A percentile compares a stretch with the other conserved stretches of the same genome.
phyloP scores from a whole-genome alignment of 2,329 filamentous ascomycete species.

The Colletotrichum musae region DNA sequence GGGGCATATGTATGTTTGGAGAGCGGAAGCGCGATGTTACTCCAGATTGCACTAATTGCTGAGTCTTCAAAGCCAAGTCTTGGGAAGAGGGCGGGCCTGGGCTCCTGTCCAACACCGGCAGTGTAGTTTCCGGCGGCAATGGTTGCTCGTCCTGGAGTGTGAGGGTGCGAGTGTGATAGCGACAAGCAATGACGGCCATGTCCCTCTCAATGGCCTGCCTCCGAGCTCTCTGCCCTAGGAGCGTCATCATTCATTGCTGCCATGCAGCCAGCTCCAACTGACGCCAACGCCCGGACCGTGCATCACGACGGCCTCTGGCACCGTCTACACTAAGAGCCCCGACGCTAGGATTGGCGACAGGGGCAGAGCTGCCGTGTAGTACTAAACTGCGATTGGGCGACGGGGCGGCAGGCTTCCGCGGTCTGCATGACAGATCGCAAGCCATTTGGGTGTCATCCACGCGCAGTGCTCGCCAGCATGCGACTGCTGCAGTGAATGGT shows the following conservation, averaged over 20 bases:
- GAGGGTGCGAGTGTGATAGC: too few species aligned
- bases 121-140: background rate
- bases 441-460: background rate
- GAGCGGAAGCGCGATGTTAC: conserved; percentile 35
- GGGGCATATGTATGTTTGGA: conserved; percentile 28
- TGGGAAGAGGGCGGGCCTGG: background rate
- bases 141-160: too few species aligned
- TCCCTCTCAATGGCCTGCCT: too few species aligned
- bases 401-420: conserved; percentile 24
- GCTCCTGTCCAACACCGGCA: background rate
- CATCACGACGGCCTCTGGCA: background rate
- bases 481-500: background rate
- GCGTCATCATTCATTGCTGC: too few species aligned
- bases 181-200: too few species aligned
- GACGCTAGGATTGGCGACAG: conserved; percentile 4
- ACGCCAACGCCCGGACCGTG: background rate
- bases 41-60: conserved; percentile 10
- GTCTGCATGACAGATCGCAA: conserved; percentile 15
- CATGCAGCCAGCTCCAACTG: too few species aligned
- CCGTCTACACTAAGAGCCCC: background rate
- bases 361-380: conserved; percentile 3
- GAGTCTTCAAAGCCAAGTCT: background rate
- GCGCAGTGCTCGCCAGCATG: background rate
- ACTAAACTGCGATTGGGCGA: conserved; percentile 13
- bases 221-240: too few species aligned